A percentile compares a stretch with the other conserved stretches of the same genome.
phyloP scores from a whole-genome alignment of 768 basidiomycete genomes.

The Agaricus subrufescens region DNA sequence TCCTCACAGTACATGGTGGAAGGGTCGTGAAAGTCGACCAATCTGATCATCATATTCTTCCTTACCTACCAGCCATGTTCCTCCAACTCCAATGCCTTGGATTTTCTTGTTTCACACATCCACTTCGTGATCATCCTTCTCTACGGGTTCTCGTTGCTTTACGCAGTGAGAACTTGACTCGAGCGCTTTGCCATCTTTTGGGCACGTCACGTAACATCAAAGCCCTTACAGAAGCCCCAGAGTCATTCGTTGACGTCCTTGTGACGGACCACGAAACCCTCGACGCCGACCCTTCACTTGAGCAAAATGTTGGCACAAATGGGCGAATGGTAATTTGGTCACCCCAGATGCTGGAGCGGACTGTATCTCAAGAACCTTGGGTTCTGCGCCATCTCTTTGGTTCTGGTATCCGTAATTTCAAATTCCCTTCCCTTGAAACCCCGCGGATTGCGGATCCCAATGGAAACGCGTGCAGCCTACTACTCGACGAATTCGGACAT shows the following conservation, averaged over 20 bases:
- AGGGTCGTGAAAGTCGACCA: neutral
- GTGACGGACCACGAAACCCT: neutral
- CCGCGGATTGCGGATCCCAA: neutral
- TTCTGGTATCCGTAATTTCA: neutral
- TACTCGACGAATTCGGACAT: neutral
- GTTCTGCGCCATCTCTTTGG: neutral
- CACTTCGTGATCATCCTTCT: neutral
- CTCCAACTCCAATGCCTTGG: neutral
- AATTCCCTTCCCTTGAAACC: neutral
- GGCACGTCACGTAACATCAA: neutral
- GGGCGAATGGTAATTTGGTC: constrained; percentile 9
- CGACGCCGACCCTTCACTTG: neutral
- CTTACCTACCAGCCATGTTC: neutral
- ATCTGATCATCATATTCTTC: neutral
- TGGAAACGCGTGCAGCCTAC: neutral
- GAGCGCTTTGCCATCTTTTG: neutral
- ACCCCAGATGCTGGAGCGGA: constrained; percentile 1
- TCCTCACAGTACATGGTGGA: neutral
- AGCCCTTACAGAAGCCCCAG: neutral
- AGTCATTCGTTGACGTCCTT: constrained; percentile 6
- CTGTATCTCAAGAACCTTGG: constrained; percentile 2
- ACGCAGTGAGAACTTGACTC: neutral
- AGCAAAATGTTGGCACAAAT: constrained; percentile 7
- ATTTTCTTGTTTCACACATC: neutral
- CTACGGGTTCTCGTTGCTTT: neutral